These are phyloP conservation scores for Lipomyces sp. DNA, from an alignment of 805 yeast species.

Conservation along the genomic window DNA sequence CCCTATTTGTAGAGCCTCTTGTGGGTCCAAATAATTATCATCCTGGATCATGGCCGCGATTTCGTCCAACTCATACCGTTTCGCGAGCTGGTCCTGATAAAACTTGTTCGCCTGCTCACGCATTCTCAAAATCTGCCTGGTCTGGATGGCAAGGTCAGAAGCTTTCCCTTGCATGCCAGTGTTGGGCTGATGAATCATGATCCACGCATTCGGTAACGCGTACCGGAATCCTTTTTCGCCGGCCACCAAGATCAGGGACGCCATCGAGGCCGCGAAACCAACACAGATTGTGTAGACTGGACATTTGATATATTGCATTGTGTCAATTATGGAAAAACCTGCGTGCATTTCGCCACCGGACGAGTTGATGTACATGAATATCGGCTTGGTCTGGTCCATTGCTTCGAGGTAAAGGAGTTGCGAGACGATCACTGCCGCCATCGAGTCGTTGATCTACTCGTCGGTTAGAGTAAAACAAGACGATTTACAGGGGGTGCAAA, in stretches of 20 bases:
- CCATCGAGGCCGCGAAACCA: conserved; percentile 49
- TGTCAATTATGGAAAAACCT: conserved; percentile 47
- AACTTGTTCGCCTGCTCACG: conserved; percentile 43
- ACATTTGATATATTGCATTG: conserved; percentile 46
- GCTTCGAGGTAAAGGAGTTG: conserved; percentile 41
- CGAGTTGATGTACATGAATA: conserved; percentile 43
- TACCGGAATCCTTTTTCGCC: conserved; percentile 44
- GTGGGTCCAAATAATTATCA: conserved; percentile 41
- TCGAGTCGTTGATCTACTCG: conserved; percentile 37
- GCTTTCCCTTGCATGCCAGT: conserved; percentile 41
- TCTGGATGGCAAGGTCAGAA: conserved; percentile 47
- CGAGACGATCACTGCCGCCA: conserved; percentile 42
- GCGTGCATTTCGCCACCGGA: conserved; percentile 48
- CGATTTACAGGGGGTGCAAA: no score
- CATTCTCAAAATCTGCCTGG: conserved; percentile 44
- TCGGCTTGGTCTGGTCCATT: conserved; percentile 35
- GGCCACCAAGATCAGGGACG: conserved; percentile 43
- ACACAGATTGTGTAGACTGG: conserved; percentile 48
- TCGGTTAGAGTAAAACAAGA: background rate
- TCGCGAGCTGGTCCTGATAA: conserved; percentile 42
- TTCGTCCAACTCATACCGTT: conserved; percentile 26
- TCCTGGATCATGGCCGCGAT: conserved; percentile 38
- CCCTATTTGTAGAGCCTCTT: conserved; percentile 46
- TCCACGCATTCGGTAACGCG: conserved; percentile 45
- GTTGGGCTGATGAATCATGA: conserved; percentile 48